phyloP scores from a whole-genome alignment of 1,284 basidiomycete species.

The Leccinum proximum region DNA sequence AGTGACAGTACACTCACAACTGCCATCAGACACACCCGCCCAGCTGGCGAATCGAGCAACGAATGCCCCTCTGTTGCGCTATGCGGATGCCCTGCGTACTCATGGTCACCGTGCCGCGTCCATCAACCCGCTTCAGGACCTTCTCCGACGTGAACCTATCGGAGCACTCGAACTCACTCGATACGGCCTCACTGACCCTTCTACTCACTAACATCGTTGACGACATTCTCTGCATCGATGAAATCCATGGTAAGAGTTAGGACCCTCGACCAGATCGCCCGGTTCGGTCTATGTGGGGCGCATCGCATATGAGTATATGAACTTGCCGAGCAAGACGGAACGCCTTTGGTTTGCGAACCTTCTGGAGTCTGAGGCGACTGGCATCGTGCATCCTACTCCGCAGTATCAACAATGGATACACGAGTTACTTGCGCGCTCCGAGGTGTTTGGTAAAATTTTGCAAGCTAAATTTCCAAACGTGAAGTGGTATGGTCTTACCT shows the following conservation, averaged over 20 bases:
- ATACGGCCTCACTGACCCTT: slow-evolving; percentile 65
- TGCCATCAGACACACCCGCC: slow-evolving; percentile 58
- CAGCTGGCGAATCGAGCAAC: slow-evolving; percentile 74
- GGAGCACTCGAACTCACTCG: slow-evolving; percentile 76
- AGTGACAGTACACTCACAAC: background rate
- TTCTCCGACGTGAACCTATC: slow-evolving; percentile 83
- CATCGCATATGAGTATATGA: slow-evolving; percentile 91
- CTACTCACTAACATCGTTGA: slow-evolving; percentile 63
- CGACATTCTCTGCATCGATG: slow-evolving; percentile 74
- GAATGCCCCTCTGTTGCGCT: slow-evolving; percentile 81
- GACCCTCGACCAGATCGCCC: slow-evolving; percentile 67
- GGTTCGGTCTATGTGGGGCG: slow-evolving; percentile 77
- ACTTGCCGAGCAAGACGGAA: slow-evolving; percentile 77
- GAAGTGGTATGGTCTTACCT: slow-evolving; percentile 83
- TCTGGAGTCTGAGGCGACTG: slow-evolving; percentile 58
- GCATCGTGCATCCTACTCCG: background rate
- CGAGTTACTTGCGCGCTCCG: slow-evolving; percentile 67
- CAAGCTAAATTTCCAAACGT: slow-evolving; percentile 82
- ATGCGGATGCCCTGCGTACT: slow-evolving; percentile 81
- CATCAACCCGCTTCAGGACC: slow-evolving; percentile 77
- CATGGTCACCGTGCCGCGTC: slow-evolving; percentile 80
- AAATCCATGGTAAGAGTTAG: slow-evolving; percentile 45
- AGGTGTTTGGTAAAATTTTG: slow-evolving; percentile 80
- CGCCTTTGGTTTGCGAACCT: slow-evolving; percentile 84
- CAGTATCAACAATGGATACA: slow-evolving; percentile 57